A percentile compares a stretch with the other conserved stretches of the same genome.
These are phyloP conservation scores for Albizia julibrissin DNA, from an alignment of 306 rosid species.

Conservation along the genomic window DNA sequence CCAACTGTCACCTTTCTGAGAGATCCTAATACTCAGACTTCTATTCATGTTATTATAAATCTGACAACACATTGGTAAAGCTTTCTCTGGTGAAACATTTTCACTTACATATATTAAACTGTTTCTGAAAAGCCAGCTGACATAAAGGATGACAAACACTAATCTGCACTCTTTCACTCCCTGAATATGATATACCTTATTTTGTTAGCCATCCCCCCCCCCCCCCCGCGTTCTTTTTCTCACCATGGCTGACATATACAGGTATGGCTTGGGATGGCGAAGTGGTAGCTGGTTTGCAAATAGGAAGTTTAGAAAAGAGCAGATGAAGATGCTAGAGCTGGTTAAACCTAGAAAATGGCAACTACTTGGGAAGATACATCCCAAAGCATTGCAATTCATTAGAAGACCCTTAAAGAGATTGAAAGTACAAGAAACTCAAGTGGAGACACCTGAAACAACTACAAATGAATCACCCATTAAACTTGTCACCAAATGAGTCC, in stretches of 20 bases:
- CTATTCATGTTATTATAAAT: background rate
- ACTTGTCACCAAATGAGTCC: slow-evolving; percentile 29
- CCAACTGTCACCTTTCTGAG: background rate
- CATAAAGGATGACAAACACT: background rate
- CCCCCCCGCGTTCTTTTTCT: too few relatives aligned
- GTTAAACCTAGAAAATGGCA: slow-evolving; percentile 72
- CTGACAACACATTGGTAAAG: background rate
- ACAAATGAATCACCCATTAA: slow-evolving; percentile 40
- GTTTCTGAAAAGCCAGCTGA: background rate
- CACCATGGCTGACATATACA: slow-evolving; percentile 27
- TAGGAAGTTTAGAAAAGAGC: slow-evolving; percentile 78
- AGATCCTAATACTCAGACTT: background rate
- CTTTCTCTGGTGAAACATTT: background rate
- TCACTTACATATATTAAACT: background rate
- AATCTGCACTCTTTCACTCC: background rate
- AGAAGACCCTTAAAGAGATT: slow-evolving; percentile 44
- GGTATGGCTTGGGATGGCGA: slow-evolving; percentile 96
- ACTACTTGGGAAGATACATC: slow-evolving; percentile 61
- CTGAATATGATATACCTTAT: background rate
- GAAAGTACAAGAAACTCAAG: slow-evolving; percentile 44
- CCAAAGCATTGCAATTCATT: slow-evolving; percentile 63
- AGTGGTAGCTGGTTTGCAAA: slow-evolving; percentile 80
- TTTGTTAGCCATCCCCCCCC: too few relatives aligned
- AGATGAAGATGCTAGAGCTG: slow-evolving; percentile 83
- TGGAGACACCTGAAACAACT: slow-evolving; percentile 49